These are phyloP conservation scores for Furculomyces boomerangus DNA, from an alignment of 371 early-diverging fungal genomes.

Conservation along the genomic window DNA sequence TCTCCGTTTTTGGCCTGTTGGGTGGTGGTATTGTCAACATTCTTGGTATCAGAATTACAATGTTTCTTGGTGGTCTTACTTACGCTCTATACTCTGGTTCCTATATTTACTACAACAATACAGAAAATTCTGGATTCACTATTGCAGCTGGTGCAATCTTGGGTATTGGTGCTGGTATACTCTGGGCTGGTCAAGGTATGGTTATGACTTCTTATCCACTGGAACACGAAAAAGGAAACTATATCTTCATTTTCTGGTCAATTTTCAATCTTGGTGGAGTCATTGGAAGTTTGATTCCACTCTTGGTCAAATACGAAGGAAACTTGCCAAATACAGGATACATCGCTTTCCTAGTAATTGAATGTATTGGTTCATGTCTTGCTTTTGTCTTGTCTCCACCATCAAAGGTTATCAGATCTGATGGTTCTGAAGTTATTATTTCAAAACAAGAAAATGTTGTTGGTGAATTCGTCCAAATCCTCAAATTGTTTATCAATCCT, in stretches of 20 bases:
- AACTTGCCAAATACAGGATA: slow-evolving; percentile 36
- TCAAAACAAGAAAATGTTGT: slow-evolving; percentile 8
- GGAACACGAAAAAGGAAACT: slow-evolving; percentile 54
- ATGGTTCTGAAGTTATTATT: slow-evolving; percentile 39
- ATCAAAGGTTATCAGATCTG: slow-evolving; percentile 31
- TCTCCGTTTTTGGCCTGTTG: slow-evolving; percentile 42
- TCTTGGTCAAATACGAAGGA: slow-evolving; percentile 27
- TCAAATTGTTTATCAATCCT: slow-evolving; percentile 43
- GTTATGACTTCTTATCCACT: slow-evolving; percentile 65
- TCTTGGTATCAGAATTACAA: slow-evolving; percentile 25
- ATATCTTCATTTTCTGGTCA: slow-evolving; percentile 62
- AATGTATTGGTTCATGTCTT: slow-evolving; percentile 34
- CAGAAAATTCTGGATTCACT: slow-evolving; percentile 19
- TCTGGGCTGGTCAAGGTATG: slow-evolving; percentile 63
- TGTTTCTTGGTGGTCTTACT: slow-evolving; percentile 19
- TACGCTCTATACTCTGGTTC: slow-evolving; percentile 31
- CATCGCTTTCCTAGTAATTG: slow-evolving; percentile 41
- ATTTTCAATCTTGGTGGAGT: slow-evolving; percentile 66
- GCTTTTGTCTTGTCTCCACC: slow-evolving; percentile 37
- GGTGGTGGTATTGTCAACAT: slow-evolving; percentile 28
- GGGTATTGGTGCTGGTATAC: slow-evolving; percentile 28
- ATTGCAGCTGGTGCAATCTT: slow-evolving; percentile 36
- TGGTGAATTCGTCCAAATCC: slow-evolving; percentile 33
- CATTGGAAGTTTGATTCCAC: slow-evolving; percentile 48
- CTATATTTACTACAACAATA: slow-evolving; percentile 23